phyloP scores from a whole-genome alignment of 176 grass and related monocot species.

The Raddia distichophylla region DNA sequence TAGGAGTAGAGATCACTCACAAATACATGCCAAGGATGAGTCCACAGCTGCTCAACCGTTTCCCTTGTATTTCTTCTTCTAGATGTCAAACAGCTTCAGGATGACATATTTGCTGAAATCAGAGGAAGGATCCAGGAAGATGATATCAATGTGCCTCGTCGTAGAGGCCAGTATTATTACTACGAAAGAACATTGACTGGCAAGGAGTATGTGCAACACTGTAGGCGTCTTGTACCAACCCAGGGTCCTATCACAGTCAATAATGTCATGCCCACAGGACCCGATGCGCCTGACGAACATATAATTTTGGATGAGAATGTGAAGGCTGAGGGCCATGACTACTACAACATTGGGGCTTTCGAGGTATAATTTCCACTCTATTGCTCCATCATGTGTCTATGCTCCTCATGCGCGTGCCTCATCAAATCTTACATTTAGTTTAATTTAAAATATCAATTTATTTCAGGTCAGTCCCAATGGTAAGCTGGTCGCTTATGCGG shows the following conservation, averaged over 20 bases:
- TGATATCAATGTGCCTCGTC: conserved; percentile 59
- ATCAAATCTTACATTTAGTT: not conserved
- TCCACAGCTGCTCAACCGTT: not conserved
- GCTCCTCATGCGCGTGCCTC: not conserved
- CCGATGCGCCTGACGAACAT: conserved; percentile 70
- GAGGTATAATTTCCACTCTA: conserved; percentile 42
- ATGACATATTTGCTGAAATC: conserved; percentile 83
- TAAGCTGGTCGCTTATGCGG: conserved; percentile 79
- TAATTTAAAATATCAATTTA: not conserved
- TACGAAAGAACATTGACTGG: conserved; percentile 74
- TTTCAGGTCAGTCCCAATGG: conserved; percentile 85
- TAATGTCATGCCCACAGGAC: conserved; percentile 72
- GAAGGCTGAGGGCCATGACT: conserved; percentile 64
- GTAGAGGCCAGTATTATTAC: conserved; percentile 72
- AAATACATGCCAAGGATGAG: not conserved
- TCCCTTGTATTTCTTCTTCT: not conserved
- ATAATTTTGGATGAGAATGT: conserved; percentile 92
- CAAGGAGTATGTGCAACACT: conserved; percentile 84
- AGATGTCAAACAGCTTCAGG: conserved; percentile 81
- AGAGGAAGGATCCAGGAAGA: conserved; percentile 92
- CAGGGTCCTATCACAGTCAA: conserved; percentile 52
- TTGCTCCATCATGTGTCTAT: conserved; percentile 5
- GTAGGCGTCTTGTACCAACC: conserved; percentile 53
- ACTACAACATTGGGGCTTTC: conserved; percentile 78
- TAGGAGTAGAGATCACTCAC: not conserved